phyloP scores from a whole-genome alignment of 2,329 filamentous ascomycete genomes.

The Trichoderma arundinaceum region DNA sequence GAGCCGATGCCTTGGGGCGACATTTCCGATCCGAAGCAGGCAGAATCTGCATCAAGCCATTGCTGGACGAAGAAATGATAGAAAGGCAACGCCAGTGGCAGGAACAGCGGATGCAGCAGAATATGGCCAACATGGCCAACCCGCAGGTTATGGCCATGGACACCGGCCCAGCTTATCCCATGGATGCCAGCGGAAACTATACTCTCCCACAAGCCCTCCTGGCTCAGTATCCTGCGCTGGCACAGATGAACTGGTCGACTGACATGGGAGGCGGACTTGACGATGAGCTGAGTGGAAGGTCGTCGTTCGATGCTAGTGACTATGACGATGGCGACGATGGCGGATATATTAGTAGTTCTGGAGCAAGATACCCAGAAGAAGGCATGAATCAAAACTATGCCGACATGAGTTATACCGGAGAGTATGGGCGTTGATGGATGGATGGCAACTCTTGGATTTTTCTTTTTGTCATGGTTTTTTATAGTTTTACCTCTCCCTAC shows the following conservation, averaged over 20 bases:
- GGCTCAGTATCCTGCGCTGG: constrained; percentile 91
- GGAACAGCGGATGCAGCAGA: constrained; percentile 72
- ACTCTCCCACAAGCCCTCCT: constrained; percentile 84
- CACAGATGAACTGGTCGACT: constrained; percentile 80
- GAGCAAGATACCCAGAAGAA: constrained; percentile 64
- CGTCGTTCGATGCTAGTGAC: constrained; percentile 82
- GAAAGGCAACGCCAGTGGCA: constrained; percentile 78
- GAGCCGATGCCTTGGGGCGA: constrained; percentile 89
- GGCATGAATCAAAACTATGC: constrained; percentile 60
- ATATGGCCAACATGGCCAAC: constrained; percentile 63
- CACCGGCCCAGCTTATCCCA: constrained; percentile 61
- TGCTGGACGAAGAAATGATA: constrained; percentile 90
- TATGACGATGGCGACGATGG: constrained; percentile 75
- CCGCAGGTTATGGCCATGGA: constrained; percentile 65
- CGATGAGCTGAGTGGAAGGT: constrained; percentile 77
- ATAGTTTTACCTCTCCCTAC: neutral
- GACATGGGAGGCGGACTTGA: constrained; percentile 74
- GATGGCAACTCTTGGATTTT: neutral
- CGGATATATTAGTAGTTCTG: constrained; percentile 69
- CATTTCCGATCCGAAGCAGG: constrained; percentile 97
- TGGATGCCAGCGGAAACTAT: constrained; percentile 64
- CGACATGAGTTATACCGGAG: constrained; percentile 59
- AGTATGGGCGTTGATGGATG: constrained; percentile 53
- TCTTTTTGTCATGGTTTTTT: neutral
- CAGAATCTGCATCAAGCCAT: constrained; percentile 93